Evolutionary conservation across 2,329 filamentous ascomycete species (phyloP), one percentile per base, ranked within the genome.

Genomic region (Botryotinia globosa): DNA sequence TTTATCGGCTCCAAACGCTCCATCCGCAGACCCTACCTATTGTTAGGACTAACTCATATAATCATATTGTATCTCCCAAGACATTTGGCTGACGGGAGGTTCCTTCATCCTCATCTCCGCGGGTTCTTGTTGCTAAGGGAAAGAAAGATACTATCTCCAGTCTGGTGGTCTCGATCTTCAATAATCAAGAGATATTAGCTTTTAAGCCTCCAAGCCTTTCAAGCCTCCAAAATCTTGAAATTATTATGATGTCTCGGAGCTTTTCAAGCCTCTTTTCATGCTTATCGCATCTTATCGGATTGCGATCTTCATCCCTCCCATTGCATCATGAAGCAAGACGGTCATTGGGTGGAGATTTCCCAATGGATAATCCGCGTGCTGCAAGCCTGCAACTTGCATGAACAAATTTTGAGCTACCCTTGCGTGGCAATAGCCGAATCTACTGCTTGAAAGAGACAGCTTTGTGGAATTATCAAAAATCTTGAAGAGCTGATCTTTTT

Each of bases 221-320:
- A n/a, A 12, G 51, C 6, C 51, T 29, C 7, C 51, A 56, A 12
- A 9, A 16, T 18, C 18, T 56, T 29, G 12, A 54, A 54, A 29
- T 54, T 16, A 29, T n/a, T 1, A 29, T 51, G 12, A 51, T 51
- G 63, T 54, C 63, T 66, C 32, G 20, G 25, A 32, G 20, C 25
- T n/a, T 66, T 18, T 66, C 42, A 34, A 22, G 62, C 62, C 62
- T 48, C 22, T 69, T 42, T 18, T n/a, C 61, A 39, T 61, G 45
- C 39, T 69, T 69, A 69, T 51, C 69, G 34, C 10, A n/a, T 45
- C 62, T 66, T 51, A 67, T 48, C 69, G 54, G 54, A 72, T 67
- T 72, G 37, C 48, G 62, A 65, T 59, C 54, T 58, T 66, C 32
- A 67, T 18, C 62, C 62, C 54, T 58, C 45, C 37, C n/a, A 72